phyloP scores from a whole-genome alignment of 768 basidiomycete species.

The Daedalea quercina region DNA sequence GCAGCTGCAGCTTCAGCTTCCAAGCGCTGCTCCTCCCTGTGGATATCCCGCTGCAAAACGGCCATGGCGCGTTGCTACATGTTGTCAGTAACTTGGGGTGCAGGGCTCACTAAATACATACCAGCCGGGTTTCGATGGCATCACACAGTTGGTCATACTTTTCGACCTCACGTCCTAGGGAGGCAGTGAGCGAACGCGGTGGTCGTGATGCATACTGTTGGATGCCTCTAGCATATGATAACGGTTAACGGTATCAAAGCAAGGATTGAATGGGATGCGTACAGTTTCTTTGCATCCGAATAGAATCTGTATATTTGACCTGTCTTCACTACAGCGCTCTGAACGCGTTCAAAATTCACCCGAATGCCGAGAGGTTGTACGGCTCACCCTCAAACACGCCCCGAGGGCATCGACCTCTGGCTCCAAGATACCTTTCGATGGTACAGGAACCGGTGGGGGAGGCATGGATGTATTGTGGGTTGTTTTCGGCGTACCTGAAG shows the following conservation, averaged over 20 bases:
- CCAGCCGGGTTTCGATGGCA: slow-evolving; percentile 65
- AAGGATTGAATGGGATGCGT: slow-evolving; percentile 25
- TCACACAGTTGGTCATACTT: slow-evolving; percentile 79
- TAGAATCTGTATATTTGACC: slow-evolving; percentile 69
- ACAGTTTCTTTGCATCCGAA: slow-evolving; percentile 60
- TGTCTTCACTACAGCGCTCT: slow-evolving; percentile 65
- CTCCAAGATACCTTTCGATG: slow-evolving; percentile 41
- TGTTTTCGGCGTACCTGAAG: slow-evolving; percentile 5
- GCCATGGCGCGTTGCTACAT: slow-evolving; percentile 63
- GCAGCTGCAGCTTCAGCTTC: slow-evolving; percentile 36
- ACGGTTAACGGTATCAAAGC: too few species aligned
- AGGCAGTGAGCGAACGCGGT: slow-evolving; percentile 55
- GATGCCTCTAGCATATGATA: slow-evolving; percentile 38
- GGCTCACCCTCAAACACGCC: slow-evolving; percentile 52
- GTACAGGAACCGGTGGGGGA: slow-evolving; percentile 42
- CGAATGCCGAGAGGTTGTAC: too few species aligned
- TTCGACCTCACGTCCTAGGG: slow-evolving; percentile 69
- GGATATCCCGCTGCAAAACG: slow-evolving; percentile 64
- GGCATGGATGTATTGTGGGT: slow-evolving; percentile 37
- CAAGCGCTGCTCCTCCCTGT: slow-evolving; percentile 50
- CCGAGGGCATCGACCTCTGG: slow-evolving; percentile 58
- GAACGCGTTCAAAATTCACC: too few species aligned
- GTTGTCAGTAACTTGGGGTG: slow-evolving; percentile 1
- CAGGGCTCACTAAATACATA: slow-evolving; percentile 26
- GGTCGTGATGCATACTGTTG: slow-evolving; percentile 52